These are phyloP conservation scores for Ampelocalamus luodianensis DNA, from an alignment of 176 grass and related monocot genomes.

Conservation along the genomic window DNA sequence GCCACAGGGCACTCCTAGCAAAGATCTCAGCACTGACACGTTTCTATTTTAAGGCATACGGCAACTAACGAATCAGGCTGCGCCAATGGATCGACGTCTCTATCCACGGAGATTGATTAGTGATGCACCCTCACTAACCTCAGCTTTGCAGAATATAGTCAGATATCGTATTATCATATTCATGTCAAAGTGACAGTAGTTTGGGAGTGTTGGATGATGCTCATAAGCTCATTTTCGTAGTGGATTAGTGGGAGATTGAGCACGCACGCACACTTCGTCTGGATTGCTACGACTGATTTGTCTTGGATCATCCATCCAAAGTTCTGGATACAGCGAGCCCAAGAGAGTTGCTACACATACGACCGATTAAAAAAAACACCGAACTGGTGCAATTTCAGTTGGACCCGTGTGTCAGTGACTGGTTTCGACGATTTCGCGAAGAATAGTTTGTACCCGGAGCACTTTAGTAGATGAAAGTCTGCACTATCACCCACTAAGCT, in stretches of 20 bases:
- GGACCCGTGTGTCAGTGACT: background rate
- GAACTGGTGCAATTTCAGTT: background rate
- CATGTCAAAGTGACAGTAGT: slow-evolving; percentile 16
- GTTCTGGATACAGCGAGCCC: background rate
- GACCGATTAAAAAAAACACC: background rate
- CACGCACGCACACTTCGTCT: slow-evolving; percentile 10
- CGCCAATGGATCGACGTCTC: background rate
- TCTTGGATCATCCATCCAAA: slow-evolving; percentile 12
- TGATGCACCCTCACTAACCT: background rate
- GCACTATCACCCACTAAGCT: slow-evolving; percentile 34
- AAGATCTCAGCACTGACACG: too few species aligned
- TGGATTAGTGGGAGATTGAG: background rate
- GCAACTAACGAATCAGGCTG: background rate
- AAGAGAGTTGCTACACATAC: background rate
- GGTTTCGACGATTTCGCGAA: background rate
- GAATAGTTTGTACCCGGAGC: background rate
- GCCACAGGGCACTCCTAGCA: too few species aligned
- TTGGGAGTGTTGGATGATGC: background rate
- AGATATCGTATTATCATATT: background rate
- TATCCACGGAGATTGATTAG: background rate
- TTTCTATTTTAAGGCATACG: background rate
- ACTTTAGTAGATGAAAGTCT: background rate
- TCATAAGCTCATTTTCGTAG: background rate
- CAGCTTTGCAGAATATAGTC: slow-evolving; percentile 13
- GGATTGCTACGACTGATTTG: slow-evolving; percentile 28